Conservation (phyloP, 257 asterid species). For the Nicotiana sylvestris region DNA sequence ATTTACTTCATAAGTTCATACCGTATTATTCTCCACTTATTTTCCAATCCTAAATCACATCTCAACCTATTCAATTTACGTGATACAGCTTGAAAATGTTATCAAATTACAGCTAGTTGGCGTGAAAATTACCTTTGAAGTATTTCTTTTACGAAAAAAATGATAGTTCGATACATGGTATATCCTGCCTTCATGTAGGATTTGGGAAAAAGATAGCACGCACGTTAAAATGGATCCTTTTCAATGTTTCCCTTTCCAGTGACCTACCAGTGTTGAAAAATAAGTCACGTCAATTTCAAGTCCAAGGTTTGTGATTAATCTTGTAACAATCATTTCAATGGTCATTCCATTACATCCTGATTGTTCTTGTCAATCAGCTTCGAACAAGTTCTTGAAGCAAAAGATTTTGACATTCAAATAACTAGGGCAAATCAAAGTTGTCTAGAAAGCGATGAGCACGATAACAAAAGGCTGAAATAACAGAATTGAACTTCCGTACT, state of each 20-base stretch:
- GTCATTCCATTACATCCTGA: background rate
- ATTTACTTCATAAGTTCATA: too few relatives aligned
- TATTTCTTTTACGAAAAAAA: too few relatives aligned
- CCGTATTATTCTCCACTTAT: too few relatives aligned
- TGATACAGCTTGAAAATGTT: too few relatives aligned
- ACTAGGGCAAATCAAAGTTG: background rate
- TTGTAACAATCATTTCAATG: background rate
- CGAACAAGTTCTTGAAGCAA: background rate
- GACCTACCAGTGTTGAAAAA: background rate
- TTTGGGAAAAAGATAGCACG: too few relatives aligned
- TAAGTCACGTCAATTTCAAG: background rate
- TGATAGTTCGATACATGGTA: too few relatives aligned
- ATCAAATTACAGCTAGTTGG: too few relatives aligned
- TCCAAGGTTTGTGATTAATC: background rate
- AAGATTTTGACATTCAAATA: background rate
- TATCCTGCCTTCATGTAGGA: too few relatives aligned
- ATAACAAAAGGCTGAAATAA: background rate
- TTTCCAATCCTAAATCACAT: too few relatives aligned
- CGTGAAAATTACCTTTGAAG: too few relatives aligned
- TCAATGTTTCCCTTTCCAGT: background rate
- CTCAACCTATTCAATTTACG: too few relatives aligned
- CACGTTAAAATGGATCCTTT: too few relatives aligned
- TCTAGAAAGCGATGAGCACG: background rate
- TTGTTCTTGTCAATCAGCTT: background rate
- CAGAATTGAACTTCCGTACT: background rate